phyloP scores from a whole-genome alignment of 495 filamentous ascomycete species.

The Neurospora sp. region DNA sequence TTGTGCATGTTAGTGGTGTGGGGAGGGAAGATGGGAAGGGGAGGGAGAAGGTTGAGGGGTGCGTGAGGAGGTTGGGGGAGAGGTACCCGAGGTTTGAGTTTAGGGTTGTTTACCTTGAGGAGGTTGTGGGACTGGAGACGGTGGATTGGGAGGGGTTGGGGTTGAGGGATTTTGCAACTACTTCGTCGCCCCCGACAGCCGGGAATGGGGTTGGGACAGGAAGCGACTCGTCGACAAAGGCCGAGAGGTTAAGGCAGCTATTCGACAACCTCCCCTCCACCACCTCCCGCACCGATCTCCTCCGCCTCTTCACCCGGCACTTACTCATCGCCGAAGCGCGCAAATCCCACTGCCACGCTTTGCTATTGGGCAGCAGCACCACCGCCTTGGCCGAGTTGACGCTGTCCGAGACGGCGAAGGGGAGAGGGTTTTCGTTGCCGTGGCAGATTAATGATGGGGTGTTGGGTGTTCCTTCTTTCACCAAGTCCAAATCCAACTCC shows the following conservation, averaged over 20 bases:
- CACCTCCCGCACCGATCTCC: slow-evolving; percentile 67
- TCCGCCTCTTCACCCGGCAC: slow-evolving; percentile 55
- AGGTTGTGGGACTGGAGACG: slow-evolving; percentile 33
- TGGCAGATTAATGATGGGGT: slow-evolving; percentile 69
- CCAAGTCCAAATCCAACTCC: slow-evolving; percentile 6
- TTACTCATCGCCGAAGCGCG: slow-evolving; percentile 58
- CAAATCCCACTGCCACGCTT: slow-evolving; percentile 46
- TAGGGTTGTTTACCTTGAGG: slow-evolving; percentile 44
- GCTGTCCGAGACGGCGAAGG: slow-evolving; percentile 81
- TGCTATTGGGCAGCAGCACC: slow-evolving; percentile 80
- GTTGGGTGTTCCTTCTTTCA: slow-evolving; percentile 35
- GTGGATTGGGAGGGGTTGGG: slow-evolving; percentile 27
- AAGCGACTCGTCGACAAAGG: slow-evolving; percentile 1
- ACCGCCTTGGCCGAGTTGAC: slow-evolving; percentile 80
- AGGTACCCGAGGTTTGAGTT: slow-evolving; percentile 54
- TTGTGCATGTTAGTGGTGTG: slow-evolving; percentile 46
- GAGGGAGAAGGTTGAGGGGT: background rate
- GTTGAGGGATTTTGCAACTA: background rate
- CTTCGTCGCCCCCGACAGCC: too few relatives aligned
- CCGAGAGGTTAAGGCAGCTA: slow-evolving; percentile 42
- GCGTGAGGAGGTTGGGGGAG: slow-evolving; percentile 17
- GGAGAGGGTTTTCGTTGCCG: slow-evolving; percentile 70
- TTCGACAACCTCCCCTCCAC: slow-evolving; percentile 52
- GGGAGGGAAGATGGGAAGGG: background rate
- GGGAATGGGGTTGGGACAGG: too few relatives aligned